These are phyloP conservation scores for Penicillium dipodomyicola DNA, from an alignment of 495 filamentous ascomycete species.

Conservation along the genomic window DNA sequence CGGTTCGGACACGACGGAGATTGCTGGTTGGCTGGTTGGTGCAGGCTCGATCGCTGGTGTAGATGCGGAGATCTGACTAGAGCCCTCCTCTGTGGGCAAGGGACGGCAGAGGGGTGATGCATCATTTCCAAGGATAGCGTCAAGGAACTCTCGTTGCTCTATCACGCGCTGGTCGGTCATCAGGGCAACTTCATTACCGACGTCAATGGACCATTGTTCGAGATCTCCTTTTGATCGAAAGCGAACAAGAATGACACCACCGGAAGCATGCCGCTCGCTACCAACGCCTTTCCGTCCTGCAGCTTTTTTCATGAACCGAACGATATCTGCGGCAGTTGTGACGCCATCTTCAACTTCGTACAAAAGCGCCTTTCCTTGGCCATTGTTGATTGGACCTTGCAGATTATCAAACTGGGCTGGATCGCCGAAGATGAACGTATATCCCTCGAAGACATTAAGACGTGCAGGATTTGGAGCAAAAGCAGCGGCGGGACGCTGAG, in stretches of 20 bases:
- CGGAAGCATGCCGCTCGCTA: conserved; percentile 58
- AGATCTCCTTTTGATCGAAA: conserved; percentile 61
- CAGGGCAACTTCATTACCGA: conserved; percentile 64
- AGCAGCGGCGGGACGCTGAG: conserved; percentile 55
- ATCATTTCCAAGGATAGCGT: conserved; percentile 80
- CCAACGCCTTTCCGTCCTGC: conserved; percentile 69
- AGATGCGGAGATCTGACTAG: conserved; percentile 16
- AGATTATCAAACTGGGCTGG: conserved; percentile 75
- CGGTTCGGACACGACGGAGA: not conserved
- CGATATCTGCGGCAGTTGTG: conserved; percentile 73
- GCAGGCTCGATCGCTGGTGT: conserved; percentile 2
- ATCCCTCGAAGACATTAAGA: conserved; percentile 75
- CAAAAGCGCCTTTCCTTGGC: conserved; percentile 76
- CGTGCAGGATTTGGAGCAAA: conserved; percentile 69
- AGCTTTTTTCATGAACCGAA: conserved; percentile 70
- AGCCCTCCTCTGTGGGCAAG: conserved; percentile 43
- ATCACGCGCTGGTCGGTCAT: conserved; percentile 76
- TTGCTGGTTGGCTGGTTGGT: not conserved
- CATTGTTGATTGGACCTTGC: conserved; percentile 68
- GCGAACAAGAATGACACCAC: conserved; percentile 76
- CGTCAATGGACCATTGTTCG: conserved; percentile 66
- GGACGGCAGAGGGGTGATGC: conserved; percentile 64
- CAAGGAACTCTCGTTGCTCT: conserved; percentile 88
- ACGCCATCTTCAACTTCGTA: conserved; percentile 59
- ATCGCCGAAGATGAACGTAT: conserved; percentile 86